These are phyloP conservation scores for Moniliophthora roreri DNA, from an alignment of 1,284 basidiomycete species.

Conservation along the genomic window DNA sequence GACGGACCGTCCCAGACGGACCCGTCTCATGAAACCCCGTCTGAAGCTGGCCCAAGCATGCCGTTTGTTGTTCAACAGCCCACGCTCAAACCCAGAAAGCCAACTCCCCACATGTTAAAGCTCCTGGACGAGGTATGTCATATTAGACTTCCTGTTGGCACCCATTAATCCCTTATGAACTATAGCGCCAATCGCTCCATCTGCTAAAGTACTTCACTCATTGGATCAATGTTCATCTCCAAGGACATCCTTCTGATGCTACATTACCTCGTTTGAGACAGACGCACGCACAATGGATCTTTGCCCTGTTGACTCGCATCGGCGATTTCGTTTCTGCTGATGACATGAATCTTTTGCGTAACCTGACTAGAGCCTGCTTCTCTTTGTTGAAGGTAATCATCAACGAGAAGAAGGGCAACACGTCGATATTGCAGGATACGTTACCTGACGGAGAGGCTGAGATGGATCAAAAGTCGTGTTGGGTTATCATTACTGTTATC, in stretches of 20 bases:
- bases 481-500: conserved; percentile 79
- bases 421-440: neutral
- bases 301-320: conserved; percentile 73
- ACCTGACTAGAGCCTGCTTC: conserved; percentile 74
- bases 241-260: conserved; percentile 34
- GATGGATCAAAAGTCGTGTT: conserved; percentile 52
- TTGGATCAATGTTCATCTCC: conserved; percentile 70
- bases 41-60: too few species aligned
- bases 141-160: too few species aligned
- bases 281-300: conserved; percentile 82
- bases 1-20: too few species aligned
- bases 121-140: conserved; percentile 67
- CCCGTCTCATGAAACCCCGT: too few species aligned
- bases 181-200: conserved; percentile 67
- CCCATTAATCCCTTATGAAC: conserved; percentile 12
- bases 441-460: neutral
- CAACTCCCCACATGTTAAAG: conserved; percentile 54
- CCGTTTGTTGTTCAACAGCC: too few species aligned
- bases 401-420: conserved; percentile 19
- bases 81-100: conserved; percentile 41
- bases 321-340: conserved; percentile 75
- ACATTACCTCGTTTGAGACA: conserved; percentile 50
- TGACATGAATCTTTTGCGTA: conserved; percentile 77
- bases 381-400: conserved; percentile 49
- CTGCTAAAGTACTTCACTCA: conserved; percentile 81